Conservation (phyloP, 2,329 filamentous ascomycete genomes). For the Colletotrichum viniferum region DNA sequence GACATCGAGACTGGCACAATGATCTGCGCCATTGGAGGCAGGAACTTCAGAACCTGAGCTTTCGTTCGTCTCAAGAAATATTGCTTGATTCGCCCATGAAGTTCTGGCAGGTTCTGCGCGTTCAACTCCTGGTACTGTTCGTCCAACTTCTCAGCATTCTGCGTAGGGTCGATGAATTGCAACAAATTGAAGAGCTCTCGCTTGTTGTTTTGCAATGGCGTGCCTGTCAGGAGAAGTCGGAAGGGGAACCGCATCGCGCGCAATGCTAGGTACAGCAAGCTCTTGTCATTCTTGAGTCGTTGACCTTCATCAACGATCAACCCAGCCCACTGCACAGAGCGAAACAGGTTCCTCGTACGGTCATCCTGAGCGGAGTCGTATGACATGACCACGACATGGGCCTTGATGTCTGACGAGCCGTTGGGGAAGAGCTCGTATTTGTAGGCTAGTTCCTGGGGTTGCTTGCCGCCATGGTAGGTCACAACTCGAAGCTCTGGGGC, state of each 20-base stretch:
- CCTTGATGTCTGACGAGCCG: constrained; percentile 70
- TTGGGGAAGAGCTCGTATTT: constrained; percentile 85
- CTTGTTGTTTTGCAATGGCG: constrained; percentile 94
- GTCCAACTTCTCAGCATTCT: constrained; percentile 76
- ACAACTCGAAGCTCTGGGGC: constrained; percentile 84
- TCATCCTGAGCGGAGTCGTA: constrained; percentile 88
- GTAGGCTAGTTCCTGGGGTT: constrained; percentile 77
- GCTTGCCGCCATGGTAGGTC: constrained; percentile 84
- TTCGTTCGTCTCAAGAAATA: constrained; percentile 81
- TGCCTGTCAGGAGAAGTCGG: constrained; percentile 86
- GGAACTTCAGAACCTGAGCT: constrained; percentile 84
- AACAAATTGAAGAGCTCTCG: constrained; percentile 95
- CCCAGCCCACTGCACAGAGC: constrained; percentile 79
- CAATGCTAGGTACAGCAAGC: constrained; percentile 78
- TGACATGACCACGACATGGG: constrained; percentile 92
- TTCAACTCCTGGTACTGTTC: constrained; percentile 78
- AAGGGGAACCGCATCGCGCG: constrained; percentile 78
- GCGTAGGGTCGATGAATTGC: constrained; percentile 81
- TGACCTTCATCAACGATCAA: constrained; percentile 95
- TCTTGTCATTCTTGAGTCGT: constrained; percentile 91
- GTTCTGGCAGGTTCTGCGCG: constrained; percentile 77
- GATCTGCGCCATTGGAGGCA: constrained; percentile 92
- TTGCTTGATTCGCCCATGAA: constrained; percentile 83
- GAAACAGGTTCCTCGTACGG: constrained; percentile 68
- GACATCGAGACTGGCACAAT: constrained; percentile 98